A percentile compares a stretch with the other conserved stretches of the same genome.
Evolutionary conservation across 2,329 filamentous ascomycete species (phyloP).

Genomic region (Venturia carpophila): DNA sequence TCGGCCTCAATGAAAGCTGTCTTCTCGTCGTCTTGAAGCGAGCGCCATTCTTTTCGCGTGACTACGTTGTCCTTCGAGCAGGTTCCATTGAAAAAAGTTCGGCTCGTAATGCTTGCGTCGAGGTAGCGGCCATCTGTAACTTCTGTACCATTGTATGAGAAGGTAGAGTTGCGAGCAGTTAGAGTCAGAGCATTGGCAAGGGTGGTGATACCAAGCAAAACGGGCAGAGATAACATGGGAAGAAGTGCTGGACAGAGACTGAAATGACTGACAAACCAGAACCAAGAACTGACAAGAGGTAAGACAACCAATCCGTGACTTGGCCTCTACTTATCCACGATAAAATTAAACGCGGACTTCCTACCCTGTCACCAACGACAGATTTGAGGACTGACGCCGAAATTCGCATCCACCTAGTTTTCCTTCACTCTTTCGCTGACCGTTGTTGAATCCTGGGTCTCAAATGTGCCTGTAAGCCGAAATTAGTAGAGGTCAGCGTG

Average conservation of each 20-base stretch:
- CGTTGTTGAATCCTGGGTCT: neutral
- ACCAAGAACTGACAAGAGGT: too few species aligned
- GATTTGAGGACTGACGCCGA: neutral
- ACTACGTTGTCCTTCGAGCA: neutral
- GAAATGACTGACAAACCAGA: neutral
- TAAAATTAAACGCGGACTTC: neutral
- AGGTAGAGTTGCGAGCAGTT: neutral
- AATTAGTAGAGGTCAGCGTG: neutral
- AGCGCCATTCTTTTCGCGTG: conserved; percentile 6
- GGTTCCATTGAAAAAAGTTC: conserved; percentile 4
- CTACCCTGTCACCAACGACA: neutral
- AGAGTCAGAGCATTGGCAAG: neutral
- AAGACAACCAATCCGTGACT: neutral
- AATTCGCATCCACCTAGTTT: neutral
- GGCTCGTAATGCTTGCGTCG: neutral
- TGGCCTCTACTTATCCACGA: neutral
- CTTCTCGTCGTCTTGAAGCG: conserved; percentile 3
- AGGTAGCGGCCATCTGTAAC: conserved; percentile 5
- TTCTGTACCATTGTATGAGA: neutral
- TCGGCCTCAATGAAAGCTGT: conserved; percentile 4
- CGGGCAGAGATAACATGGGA: neutral
- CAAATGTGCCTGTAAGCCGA: neutral
- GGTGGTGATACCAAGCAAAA: neutral
- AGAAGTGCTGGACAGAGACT: neutral
- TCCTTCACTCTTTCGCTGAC: too few species aligned